These are phyloP conservation scores for Zymoseptoria pseudotritici DNA, from an alignment of 2,329 filamentous ascomycete species.

Conservation along the genomic window DNA sequence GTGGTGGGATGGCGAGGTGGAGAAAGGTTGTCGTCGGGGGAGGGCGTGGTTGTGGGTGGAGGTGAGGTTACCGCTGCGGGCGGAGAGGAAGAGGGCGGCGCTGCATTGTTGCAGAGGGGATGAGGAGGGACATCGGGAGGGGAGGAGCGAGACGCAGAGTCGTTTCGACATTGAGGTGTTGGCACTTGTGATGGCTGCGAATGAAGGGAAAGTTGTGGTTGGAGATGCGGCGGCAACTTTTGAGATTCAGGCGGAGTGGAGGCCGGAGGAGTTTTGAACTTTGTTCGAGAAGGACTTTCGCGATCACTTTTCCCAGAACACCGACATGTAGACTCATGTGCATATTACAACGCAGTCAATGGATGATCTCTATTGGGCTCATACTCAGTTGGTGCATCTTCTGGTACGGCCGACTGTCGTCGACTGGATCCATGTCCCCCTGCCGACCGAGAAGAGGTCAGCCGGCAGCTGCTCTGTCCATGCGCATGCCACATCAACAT, in stretches of 20 bases:
- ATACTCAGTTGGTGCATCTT: too few relatives aligned
- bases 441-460: too few relatives aligned
- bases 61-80: constrained; percentile 5
- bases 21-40: constrained; percentile 14
- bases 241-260: background rate
- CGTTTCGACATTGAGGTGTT: constrained; percentile 17
- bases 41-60: background rate
- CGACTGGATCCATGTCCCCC: too few relatives aligned
- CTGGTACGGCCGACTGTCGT: too few relatives aligned
- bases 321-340: too few relatives aligned
- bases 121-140: constrained; percentile 9
- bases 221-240: background rate
- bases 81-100: constrained; percentile 4
- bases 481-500: too few relatives aligned
- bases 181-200: background rate
- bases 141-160: constrained; percentile 13
- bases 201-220: background rate
- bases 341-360: too few relatives aligned
- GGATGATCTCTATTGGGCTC: too few relatives aligned
- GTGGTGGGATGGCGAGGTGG: constrained; percentile 7
- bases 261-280: background rate
- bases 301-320: background rate
- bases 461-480: too few relatives aligned
- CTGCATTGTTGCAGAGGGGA: constrained; percentile 7
- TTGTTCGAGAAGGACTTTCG: background rate